phyloP scores from a whole-genome alignment of 2,329 filamentous ascomycete genomes.

The Stagonosporopsis vannaccii region DNA sequence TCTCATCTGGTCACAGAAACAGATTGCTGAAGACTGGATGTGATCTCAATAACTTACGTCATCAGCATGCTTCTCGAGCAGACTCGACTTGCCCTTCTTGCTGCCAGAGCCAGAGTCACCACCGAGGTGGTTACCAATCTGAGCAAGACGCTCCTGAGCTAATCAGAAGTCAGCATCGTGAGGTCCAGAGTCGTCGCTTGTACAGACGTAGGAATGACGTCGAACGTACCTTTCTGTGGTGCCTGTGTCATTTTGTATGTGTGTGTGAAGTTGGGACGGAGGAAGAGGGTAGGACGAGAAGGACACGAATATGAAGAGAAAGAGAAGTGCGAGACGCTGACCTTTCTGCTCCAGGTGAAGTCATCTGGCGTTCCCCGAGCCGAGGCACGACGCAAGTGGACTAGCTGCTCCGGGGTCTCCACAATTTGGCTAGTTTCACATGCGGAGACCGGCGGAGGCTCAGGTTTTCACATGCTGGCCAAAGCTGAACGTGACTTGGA shows the following conservation, averaged over 20 bases:
- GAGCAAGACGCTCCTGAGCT: constrained; percentile 66
- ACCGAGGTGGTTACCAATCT: constrained; percentile 65
- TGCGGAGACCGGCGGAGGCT: constrained; percentile 17
- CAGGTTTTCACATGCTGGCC: constrained; percentile 30
- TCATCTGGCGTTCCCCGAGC: constrained; percentile 18
- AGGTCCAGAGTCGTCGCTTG: not conserved
- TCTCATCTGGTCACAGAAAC: not conserved
- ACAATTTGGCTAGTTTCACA: constrained; percentile 21
- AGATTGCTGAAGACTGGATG: not conserved
- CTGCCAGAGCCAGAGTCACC: constrained; percentile 27
- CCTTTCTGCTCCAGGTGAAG: constrained; percentile 14
- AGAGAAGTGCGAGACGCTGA: constrained; percentile 13
- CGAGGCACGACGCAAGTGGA: constrained; percentile 17
- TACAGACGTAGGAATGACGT: not conserved
- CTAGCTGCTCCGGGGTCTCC: constrained; percentile 14
- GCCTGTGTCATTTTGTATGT: constrained; percentile 17
- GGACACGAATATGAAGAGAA: not conserved
- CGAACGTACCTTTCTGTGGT: constrained; percentile 19
- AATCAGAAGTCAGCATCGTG: constrained; percentile 2
- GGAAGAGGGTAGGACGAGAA: not conserved
- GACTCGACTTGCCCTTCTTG: constrained; percentile 50
- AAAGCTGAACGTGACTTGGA: constrained; percentile 4
- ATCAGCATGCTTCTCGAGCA: constrained; percentile 64
- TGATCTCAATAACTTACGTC: constrained; percentile 52
- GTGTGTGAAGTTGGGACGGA: not conserved